phyloP scores from a whole-genome alignment of 495 filamentous ascomycete genomes.

The Geopyxis carbonaria region DNA sequence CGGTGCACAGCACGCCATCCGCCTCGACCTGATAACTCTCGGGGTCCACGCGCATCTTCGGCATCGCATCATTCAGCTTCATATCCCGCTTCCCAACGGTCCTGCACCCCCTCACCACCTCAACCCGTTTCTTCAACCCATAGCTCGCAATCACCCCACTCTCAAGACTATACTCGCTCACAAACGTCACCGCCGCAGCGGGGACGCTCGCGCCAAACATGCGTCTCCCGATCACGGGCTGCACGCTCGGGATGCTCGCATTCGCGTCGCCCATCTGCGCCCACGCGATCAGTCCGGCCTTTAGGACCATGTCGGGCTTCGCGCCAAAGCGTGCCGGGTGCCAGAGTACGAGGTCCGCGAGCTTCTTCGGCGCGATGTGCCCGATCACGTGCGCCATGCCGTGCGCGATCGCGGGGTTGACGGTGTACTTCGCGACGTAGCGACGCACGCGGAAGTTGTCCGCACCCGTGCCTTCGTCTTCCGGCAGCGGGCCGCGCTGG shows the following conservation, averaged over 20 bases:
- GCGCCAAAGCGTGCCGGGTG: slow-evolving; percentile 69
- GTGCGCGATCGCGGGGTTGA: slow-evolving; percentile 89
- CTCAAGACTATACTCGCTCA: slow-evolving; percentile 54
- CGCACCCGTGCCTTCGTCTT: slow-evolving; percentile 66
- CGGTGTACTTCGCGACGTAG: slow-evolving; percentile 92
- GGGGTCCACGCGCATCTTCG: slow-evolving; percentile 84
- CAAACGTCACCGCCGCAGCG: slow-evolving; percentile 60
- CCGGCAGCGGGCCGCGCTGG: slow-evolving; percentile 57
- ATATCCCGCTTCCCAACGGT: slow-evolving; percentile 75
- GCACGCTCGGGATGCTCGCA: slow-evolving; percentile 76
- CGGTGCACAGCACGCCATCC: slow-evolving; percentile 57
- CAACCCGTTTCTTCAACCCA: slow-evolving; percentile 61
- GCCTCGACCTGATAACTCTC: slow-evolving; percentile 84
- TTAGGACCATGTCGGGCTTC: slow-evolving; percentile 69
- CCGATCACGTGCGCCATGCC: slow-evolving; percentile 86
- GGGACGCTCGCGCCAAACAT: slow-evolving; percentile 75
- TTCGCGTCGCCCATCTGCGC: slow-evolving; percentile 94
- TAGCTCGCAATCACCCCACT: slow-evolving; percentile 50
- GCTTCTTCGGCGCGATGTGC: slow-evolving; percentile 72
- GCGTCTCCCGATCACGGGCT: slow-evolving; percentile 69
- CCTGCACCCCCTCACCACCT: slow-evolving; percentile 65
- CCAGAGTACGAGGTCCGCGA: slow-evolving; percentile 89
- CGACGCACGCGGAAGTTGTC: slow-evolving; percentile 91
- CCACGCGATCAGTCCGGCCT: slow-evolving; percentile 75
- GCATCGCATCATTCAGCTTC: slow-evolving; percentile 80